phyloP scores from a whole-genome alignment of 169 alveolate species.

The Eimeria acervulina region DNA sequence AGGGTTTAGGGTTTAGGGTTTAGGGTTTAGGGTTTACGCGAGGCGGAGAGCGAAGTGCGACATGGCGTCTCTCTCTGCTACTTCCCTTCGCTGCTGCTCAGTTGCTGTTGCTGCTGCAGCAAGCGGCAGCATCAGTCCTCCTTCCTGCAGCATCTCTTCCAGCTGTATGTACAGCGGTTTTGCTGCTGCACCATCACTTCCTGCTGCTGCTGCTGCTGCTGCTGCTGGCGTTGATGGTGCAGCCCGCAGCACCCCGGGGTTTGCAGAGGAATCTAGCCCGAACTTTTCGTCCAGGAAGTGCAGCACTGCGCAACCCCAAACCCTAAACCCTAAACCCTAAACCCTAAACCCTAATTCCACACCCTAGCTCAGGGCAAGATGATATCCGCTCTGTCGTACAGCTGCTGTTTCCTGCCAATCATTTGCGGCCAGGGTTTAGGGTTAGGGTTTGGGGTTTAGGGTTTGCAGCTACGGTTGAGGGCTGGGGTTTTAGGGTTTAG shows the following conservation, averaged over 20 bases:
- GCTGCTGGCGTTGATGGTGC: background rate
- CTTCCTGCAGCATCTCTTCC: constrained; percentile 61
- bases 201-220: constrained; percentile 31
- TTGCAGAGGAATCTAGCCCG: constrained; percentile 45
- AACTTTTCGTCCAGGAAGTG: constrained; percentile 61
- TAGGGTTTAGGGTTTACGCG: constrained; percentile 31
- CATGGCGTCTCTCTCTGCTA: constrained; percentile 38
- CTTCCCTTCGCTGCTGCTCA: constrained; percentile 21
- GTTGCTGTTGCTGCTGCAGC: constrained; percentile 48
- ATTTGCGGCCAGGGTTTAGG: background rate
- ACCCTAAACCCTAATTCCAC: background rate
- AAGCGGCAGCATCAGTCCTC: constrained; percentile 61
- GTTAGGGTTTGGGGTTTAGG: constrained; percentile 28
- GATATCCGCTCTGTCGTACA: background rate
- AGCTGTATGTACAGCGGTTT: constrained; percentile 24
- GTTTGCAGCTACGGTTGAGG: no score
- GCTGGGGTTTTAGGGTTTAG: no score
- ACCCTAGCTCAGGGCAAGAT: background rate
- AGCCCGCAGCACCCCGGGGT: constrained; percentile 44
- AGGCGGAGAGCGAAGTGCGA: constrained; percentile 71
- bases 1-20: constrained; percentile 15
- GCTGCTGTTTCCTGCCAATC: background rate
- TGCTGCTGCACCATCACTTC: background rate
- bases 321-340: background rate
- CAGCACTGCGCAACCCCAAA: constrained; percentile 53